A percentile compares a stretch with the other conserved stretches of the same genome.
Conservation (phyloP, 805 yeast genomes). For the Metschnikowia proteae region DNA sequence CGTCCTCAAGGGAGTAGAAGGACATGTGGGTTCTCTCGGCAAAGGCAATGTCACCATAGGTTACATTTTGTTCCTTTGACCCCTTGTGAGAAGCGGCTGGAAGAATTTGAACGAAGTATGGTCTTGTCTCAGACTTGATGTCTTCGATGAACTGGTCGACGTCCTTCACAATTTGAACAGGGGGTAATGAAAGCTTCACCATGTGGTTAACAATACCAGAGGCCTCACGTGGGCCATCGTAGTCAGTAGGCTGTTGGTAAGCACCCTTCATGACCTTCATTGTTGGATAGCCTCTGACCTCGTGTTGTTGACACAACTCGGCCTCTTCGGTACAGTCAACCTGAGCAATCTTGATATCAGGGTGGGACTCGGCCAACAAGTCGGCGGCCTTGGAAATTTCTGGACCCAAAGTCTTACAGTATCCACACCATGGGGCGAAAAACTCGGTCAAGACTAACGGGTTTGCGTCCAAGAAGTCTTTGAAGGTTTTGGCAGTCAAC, state of each 20-base stretch:
- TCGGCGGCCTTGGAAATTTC: constrained; percentile 74
- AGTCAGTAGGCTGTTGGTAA: constrained; percentile 48
- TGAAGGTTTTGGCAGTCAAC: constrained; percentile 63
- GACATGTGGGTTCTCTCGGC: constrained; percentile 57
- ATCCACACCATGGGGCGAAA: constrained; percentile 98
- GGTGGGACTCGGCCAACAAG: constrained; percentile 44
- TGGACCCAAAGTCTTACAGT: constrained; percentile 86
- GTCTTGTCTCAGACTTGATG: constrained; percentile 45
- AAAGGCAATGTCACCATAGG: constrained; percentile 63
- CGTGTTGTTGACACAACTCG: constrained; percentile 63
- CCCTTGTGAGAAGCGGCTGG: constrained; percentile 27
- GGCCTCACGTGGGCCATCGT: constrained; percentile 81
- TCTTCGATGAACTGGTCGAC: constrained; percentile 49
- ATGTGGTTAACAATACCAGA: constrained; percentile 73
- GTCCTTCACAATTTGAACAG: constrained; percentile 44
- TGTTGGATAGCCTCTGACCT: constrained; percentile 80
- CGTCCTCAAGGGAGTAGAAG: constrained; percentile 52
- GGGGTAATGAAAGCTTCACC: constrained; percentile 79
- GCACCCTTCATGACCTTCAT: constrained; percentile 66
- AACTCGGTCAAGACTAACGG: constrained; percentile 82
- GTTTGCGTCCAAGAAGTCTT: constrained; percentile 61
- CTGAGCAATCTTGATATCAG: constrained; percentile 72
- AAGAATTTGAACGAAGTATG: constrained; percentile 54
- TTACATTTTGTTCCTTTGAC: constrained; percentile 37
- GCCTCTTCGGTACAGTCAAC: constrained; percentile 79